Evolutionary conservation across 2,329 filamentous ascomycete species (phyloP), one percentile per base, ranked within the genome.

Genomic region (Thielaviopsis musarum): DNA sequence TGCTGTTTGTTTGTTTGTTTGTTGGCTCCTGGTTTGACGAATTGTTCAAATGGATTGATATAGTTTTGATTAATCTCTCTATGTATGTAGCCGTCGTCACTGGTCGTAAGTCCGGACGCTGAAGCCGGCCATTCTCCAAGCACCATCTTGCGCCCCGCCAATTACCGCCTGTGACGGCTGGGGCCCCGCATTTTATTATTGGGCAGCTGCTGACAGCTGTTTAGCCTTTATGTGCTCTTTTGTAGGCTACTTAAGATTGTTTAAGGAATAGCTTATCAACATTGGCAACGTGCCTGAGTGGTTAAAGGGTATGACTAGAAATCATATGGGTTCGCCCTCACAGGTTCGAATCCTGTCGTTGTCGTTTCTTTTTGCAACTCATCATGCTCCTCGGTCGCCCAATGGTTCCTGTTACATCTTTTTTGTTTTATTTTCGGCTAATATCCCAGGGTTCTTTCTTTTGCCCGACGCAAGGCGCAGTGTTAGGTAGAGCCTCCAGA

Each of bases 241-340:
- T 10, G 10, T 5, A 12, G 10, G 30, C 30, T 34, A 34, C 30
- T 34, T 34, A 12, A 6, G 2, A 10, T 4, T 7, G 7, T 4
- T 28, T 28, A 28, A 28, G 26, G 7, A 4, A 7, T 3, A 4
- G 7, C 4, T 7, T 7, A 38, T 41, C 3, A 24, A 45, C 15
- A 15, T 54, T 38, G 59, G 59, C 59, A 60, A 57, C 59, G 59
- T 60, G 59, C 59, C 54, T 57, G 59, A 60, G 59, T 60, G 59
- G 59, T 60, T 60, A 60, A 60, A 57, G 59, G 59, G 59, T 60
- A 57, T 57, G 59, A 60, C 59, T 57, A 60, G 59, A 60, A 60
- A 60, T 60, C 59, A 57, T 57, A 57, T 60, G 59, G 59, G 49
- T 60, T 60, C 59, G 59, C 30, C 59, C 55, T 54, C 59, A 60